Evolutionary conservation across 2,329 filamentous ascomycete species (phyloP).

Genomic region (Penicillium sp.): DNA sequence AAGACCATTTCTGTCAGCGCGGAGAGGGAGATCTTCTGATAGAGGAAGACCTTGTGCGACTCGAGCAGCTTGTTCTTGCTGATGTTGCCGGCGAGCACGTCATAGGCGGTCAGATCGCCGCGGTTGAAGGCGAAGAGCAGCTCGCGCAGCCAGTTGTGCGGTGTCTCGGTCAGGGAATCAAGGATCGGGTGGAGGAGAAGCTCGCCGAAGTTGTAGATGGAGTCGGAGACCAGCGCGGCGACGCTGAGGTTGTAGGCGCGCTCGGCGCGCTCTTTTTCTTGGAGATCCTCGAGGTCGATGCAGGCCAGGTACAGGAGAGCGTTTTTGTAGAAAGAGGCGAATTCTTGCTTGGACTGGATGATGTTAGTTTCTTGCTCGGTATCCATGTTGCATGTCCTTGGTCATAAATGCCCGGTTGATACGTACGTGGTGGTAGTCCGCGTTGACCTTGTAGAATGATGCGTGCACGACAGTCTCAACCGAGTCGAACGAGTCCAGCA

Average conservation of each 20-base stretch:
- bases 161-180: conserved; percentile 72
- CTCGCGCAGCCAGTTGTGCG: conserved; percentile 84
- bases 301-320: conserved; percentile 96
- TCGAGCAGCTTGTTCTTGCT: conserved; percentile 74
- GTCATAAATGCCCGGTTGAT: background rate
- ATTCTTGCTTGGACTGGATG: conserved; percentile 73
- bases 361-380: conserved; percentile 5
- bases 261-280: conserved; percentile 70
- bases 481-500: conserved; percentile 87
- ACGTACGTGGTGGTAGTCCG: conserved; percentile 81
- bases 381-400: background rate
- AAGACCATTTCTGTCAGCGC: conserved; percentile 95
- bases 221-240: conserved; percentile 86
- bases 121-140: conserved; percentile 98
- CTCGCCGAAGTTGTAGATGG: conserved; percentile 99
- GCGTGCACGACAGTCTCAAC: conserved; percentile 96
- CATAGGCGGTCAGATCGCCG: conserved; percentile 84
- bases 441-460: conserved; percentile 92
- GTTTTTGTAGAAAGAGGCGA: conserved; percentile 95
- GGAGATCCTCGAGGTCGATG: conserved; percentile 76
- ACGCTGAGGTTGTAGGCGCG: conserved; percentile 92
- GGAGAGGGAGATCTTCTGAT: conserved; percentile 97
- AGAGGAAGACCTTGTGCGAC: conserved; percentile 77
- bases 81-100: conserved; percentile 77
- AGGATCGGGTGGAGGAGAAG: conserved; percentile 96